Base-by-base conservation (phyloP, 108 stramenopile species). In the Schizochytrium sp. region DNA sequence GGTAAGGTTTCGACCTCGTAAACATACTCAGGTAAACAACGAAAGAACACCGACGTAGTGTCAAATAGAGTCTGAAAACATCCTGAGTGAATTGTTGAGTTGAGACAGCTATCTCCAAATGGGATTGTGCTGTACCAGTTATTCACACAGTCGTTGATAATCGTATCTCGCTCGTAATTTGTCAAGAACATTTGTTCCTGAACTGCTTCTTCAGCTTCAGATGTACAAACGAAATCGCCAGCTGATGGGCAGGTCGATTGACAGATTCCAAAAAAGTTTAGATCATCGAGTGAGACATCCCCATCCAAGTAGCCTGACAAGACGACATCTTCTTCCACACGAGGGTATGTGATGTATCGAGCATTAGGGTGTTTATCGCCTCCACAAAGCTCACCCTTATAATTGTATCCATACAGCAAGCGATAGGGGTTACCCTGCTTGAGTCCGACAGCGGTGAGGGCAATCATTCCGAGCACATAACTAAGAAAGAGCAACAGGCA, bases 231-330 rank as follows among this genome's bases (percentile, higher is more conserved):
- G 76, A 19, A 83, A 7, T 83, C 76, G 47, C 76, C 76, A 53
- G 76, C 76, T n/a, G 28, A 5, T 47, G 76, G 76, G 76, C 76
- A 83, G 47, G 47, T 3, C 45, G 13, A 13, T 53, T 55, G 50
- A 53, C 76, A 83, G 28, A 83, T 55, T 47, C 76, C 76, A 40
- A 38, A 83, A 83, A 83, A 83, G 5, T 83, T 83, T 47, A 83
- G 50, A 28, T 28, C 28, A 8, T 13, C 47, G n/a, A 55, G 2
- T 7, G 10, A 10, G 10, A 83, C 28, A 2, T 55, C 50, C 13
- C 28, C 28, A 7, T 83, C 76, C 17, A 55, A 17, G 76, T 55
- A 83, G 5, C 76, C 76, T 47, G 76, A 83, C 76, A 83, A 55
- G 50, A 83, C 38, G 10, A 83, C 47, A 28, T 83, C 76, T 42